Percentiles rank a stretch among this genome's conserved stretches.
These are phyloP conservation scores for Taphrina wiesneri DNA, from an alignment of 1,139 yeast genomes.

Conservation along the genomic window DNA sequence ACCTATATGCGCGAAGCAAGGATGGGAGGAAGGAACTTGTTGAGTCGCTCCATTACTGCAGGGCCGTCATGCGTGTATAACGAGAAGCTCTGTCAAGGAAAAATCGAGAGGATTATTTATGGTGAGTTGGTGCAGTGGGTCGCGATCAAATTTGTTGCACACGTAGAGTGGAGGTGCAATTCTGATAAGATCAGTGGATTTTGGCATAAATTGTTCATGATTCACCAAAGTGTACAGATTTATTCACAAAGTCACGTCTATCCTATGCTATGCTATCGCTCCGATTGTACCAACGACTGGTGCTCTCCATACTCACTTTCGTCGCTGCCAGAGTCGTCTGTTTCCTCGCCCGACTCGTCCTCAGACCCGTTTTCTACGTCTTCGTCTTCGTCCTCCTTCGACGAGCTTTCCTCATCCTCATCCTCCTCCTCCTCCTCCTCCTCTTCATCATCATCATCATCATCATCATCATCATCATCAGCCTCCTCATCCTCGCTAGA, in stretches of 20 bases:
- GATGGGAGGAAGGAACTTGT: constrained; percentile 2
- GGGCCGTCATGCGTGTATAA: constrained; percentile 14
- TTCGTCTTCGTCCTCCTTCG: constrained; percentile 42
- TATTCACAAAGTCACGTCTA: too few species aligned
- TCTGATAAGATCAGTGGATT: background rate
- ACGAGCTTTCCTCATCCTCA: constrained; percentile 41
- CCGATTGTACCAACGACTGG: background rate
- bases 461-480: background rate
- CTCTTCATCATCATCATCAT: constrained; percentile 38
- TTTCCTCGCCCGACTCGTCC: background rate
- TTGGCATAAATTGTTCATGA: too few species aligned
- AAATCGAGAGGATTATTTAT: background rate
- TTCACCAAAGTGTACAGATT: too few species aligned
- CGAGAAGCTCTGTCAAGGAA: background rate
- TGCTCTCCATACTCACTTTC: background rate
- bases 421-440: constrained; percentile 30
- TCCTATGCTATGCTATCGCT: background rate
- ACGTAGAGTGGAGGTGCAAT: background rate
- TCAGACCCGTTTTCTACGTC: background rate
- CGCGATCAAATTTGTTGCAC: background rate
- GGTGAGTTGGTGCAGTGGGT: background rate
- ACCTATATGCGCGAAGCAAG: constrained; percentile 9
- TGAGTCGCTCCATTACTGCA: constrained; percentile 20
- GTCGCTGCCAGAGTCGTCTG: background rate
- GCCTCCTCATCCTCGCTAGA: constrained; percentile 42